Evolutionary conservation across 176 grass and related monocot genomes (phyloP).

Genomic region (Carex kokanica): DNA sequence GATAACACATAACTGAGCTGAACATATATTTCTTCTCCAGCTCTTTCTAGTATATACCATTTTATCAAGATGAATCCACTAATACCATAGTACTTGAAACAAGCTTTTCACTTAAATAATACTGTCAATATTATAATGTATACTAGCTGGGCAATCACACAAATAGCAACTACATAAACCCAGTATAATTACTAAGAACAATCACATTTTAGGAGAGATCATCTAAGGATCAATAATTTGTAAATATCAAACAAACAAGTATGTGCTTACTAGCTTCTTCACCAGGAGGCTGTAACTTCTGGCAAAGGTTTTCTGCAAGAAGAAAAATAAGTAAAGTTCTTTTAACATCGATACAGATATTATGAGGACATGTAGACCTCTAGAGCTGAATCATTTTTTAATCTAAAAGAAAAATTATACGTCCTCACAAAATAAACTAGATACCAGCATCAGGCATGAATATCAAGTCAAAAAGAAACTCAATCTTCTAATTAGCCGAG

Average conservation of each 20-base stretch:
- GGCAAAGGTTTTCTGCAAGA: constrained; percentile 51
- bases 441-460: neutral
- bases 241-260: neutral
- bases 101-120: neutral
- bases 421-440: neutral
- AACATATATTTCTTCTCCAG: neutral
- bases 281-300: constrained; percentile 37
- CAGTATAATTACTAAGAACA: neutral
- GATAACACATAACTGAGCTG: neutral
- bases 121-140: neutral
- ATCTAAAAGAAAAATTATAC: neutral
- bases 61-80: neutral
- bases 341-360: neutral
- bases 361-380: neutral
- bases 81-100: neutral
- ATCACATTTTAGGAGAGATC: neutral
- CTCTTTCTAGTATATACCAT: neutral
- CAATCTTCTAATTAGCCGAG: no score
- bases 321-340: constrained; percentile 24
- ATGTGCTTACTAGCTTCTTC: constrained; percentile 30
- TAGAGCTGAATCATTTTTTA: neutral
- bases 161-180: neutral
- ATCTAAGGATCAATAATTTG: neutral
- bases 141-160: neutral
- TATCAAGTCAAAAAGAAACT: no score